phyloP scores from a whole-genome alignment of 2,329 filamentous ascomycete genomes.

The Fonsecaea nubica region DNA sequence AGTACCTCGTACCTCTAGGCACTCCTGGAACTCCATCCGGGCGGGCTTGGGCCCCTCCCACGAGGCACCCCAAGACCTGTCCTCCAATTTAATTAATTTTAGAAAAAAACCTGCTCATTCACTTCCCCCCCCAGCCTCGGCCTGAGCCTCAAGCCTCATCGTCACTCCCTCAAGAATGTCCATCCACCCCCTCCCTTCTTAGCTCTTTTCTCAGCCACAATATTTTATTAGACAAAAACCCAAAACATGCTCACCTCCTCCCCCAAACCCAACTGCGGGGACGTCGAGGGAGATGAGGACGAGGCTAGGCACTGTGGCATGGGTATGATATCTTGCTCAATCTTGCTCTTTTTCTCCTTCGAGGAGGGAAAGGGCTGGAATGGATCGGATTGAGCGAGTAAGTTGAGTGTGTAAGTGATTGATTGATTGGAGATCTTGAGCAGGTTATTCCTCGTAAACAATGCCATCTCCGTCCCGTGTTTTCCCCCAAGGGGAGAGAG shows the following conservation, averaged over 20 bases:
- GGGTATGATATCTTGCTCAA: constrained; percentile 1
- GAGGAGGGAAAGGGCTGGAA: neutral
- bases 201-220: neutral
- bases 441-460: constrained; percentile 3
- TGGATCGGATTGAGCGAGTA: neutral
- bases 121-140: no score
- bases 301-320: neutral
- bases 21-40: no score
- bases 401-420: neutral
- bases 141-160: no score
- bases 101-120: no score
- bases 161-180: no score
- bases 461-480: neutral
- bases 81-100: no score
- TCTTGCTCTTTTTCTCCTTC: neutral
- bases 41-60: no score
- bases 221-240: neutral
- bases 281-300: neutral
- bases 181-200: no score
- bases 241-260: neutral
- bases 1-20: no score
- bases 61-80: no score
- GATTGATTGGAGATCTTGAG: constrained; percentile 8
- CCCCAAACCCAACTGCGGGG: neutral
- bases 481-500: neutral